Percentiles rank a stretch among this genome's conserved stretches.
phyloP scores from a whole-genome alignment of 257 asterid species.

The Ajuga chamaepitys region DNA sequence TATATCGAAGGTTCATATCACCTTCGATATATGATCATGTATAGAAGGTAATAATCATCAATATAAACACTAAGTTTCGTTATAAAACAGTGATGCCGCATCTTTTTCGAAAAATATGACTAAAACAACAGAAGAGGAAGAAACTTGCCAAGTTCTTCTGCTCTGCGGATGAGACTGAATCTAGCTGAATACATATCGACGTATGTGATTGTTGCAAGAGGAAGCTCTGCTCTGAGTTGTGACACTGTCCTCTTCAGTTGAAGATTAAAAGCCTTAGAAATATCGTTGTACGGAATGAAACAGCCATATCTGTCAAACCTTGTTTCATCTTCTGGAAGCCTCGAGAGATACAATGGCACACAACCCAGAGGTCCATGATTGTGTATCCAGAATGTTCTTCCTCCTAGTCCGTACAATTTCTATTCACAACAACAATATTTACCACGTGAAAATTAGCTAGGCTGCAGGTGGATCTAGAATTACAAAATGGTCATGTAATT shows the following conservation, averaged over 20 bases:
- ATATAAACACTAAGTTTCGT: too few species aligned
- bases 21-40: too few species aligned
- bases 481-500: too few species aligned
- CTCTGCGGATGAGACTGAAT: conserved; percentile 42
- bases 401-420: conserved; percentile 47
- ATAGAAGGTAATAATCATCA: too few species aligned
- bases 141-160: conserved; percentile 35
- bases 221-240: conserved; percentile 51
- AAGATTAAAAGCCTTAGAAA: conserved; percentile 53
- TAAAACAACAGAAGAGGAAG: not conserved
- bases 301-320: conserved; percentile 64
- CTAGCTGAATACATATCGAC: conserved; percentile 58
- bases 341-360: conserved; percentile 56
- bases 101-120: not conserved
- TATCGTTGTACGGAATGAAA: conserved; percentile 54
- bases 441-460: too few species aligned
- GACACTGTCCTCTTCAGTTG: conserved; percentile 28
- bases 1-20: too few species aligned
- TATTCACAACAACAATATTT: too few species aligned
- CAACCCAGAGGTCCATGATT: conserved; percentile 79
- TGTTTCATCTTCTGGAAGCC: conserved; percentile 38
- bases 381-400: conserved; percentile 70
- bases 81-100: too few species aligned
- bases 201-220: conserved; percentile 56
- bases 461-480: too few species aligned